phyloP scores from a whole-genome alignment of 202 grass and related monocot genomes.

The Bolboschoenoplectus hybrid region DNA sequence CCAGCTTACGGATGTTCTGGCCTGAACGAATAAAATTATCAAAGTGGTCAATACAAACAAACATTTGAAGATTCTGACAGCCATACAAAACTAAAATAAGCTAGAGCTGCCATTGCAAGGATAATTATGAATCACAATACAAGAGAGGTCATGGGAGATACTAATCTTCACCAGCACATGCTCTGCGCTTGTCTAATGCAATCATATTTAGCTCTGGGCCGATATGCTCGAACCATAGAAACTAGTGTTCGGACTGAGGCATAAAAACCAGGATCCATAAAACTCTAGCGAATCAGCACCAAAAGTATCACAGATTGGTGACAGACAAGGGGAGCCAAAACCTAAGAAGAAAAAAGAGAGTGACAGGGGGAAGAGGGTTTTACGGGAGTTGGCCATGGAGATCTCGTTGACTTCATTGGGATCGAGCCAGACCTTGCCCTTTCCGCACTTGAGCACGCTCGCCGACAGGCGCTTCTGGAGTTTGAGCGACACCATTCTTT shows the following conservation, averaged over 20 bases:
- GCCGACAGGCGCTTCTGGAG: conserved; percentile 69
- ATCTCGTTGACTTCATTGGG: conserved; percentile 79
- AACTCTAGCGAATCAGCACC: background rate
- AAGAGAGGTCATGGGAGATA: background rate
- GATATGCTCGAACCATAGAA: background rate
- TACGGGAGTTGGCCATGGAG: conserved; percentile 80
- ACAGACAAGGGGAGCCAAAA: background rate
- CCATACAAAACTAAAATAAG: background rate
- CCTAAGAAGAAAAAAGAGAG: background rate
- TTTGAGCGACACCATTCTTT: conserved; percentile 58
- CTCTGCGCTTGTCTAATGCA: background rate
- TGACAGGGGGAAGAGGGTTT: background rate
- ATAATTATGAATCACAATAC: background rate
- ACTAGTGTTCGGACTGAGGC: background rate
- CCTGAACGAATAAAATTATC: conserved; percentile 39
- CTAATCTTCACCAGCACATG: background rate
- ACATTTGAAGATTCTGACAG: background rate
- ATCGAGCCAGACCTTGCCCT: conserved; percentile 79
- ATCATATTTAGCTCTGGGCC: background rate
- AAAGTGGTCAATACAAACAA: background rate
- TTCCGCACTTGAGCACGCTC: conserved; percentile 71
- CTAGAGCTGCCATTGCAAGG: background rate
- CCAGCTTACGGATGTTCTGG: conserved; percentile 76
- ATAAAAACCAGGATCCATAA: background rate
- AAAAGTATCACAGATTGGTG: background rate